Evolutionary conservation across 495 filamentous ascomycete genomes (phyloP).

Genomic region (Penicillium cinerascens): DNA sequence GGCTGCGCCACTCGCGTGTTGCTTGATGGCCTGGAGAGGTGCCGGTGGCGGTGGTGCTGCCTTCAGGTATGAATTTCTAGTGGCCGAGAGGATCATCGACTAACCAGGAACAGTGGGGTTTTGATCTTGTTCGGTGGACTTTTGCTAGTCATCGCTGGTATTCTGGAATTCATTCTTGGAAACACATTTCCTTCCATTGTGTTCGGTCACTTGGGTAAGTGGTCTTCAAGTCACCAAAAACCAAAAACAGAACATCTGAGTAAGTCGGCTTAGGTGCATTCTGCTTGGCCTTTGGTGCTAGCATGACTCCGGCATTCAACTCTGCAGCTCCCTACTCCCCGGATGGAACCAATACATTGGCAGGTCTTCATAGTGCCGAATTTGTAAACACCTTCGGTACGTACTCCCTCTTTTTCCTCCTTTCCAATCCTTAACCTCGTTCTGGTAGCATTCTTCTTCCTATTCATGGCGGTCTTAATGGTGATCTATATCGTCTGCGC

Average conservation of each 20-base stretch:
- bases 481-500: constrained; percentile 63
- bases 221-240: not conserved
- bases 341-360: constrained; percentile 22
- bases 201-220: constrained; percentile 49
- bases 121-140: constrained; percentile 29
- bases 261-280: constrained; percentile 47
- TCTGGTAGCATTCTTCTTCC: constrained; percentile 14
- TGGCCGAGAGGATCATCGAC: not conserved
- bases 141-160: constrained; percentile 48
- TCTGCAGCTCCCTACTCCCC: constrained; percentile 32
- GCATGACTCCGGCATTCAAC: constrained; percentile 56
- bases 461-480: constrained; percentile 48
- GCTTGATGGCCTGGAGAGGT: constrained; percentile 68
- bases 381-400: constrained; percentile 46
- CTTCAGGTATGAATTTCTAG: constrained; percentile 32
- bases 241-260: not conserved
- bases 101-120: constrained; percentile 6
- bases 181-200: constrained; percentile 66
- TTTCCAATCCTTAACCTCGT: not conserved
- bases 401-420: not conserved
- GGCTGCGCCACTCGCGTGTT: constrained; percentile 58
- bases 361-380: constrained; percentile 33
- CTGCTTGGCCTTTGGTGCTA: constrained; percentile 57
- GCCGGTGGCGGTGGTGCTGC: constrained; percentile 60
- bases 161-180: constrained; percentile 61